phyloP scores from a whole-genome alignment of 768 basidiomycete genomes.

The Pulveroboletus sp. region DNA sequence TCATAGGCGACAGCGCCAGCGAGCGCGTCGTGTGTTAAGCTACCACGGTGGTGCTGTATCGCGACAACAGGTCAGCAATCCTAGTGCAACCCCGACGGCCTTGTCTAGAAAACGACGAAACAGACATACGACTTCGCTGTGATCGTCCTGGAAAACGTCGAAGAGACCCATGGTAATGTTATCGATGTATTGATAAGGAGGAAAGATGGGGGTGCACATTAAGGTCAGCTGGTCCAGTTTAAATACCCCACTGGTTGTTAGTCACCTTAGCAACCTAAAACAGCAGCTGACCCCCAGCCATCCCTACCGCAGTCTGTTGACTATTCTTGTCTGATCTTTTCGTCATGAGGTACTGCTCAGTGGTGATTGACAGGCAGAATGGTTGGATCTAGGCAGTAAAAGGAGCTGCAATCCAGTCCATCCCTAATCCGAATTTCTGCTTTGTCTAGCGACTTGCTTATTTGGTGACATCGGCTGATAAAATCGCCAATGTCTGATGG shows the following conservation, averaged over 20 bases:
- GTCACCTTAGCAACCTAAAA: constrained; percentile 15
- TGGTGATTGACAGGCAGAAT: constrained; percentile 12
- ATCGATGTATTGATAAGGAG: not conserved
- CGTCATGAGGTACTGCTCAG: constrained; percentile 8
- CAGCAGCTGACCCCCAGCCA: not conserved
- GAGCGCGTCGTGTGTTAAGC: constrained; percentile 15
- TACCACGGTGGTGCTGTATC: constrained; percentile 13
- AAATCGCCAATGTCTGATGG: not conserved
- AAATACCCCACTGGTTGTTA: constrained; percentile 15
- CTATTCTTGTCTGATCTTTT: constrained; percentile 13
- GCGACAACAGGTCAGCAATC: not conserved
- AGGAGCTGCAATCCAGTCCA: not conserved
- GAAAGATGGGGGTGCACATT: not conserved
- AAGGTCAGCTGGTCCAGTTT: not conserved
- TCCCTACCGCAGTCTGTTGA: not conserved
- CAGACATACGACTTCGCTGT: constrained; percentile 5
- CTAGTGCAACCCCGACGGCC: not conserved
- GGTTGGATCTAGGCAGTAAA: not conserved
- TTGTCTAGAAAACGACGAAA: not conserved
- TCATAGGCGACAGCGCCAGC: constrained; percentile 16
- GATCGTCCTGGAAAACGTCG: not conserved
- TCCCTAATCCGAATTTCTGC: not conserved
- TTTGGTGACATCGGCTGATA: not conserved
- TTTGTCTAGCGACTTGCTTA: not conserved
- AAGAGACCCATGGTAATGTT: constrained; percentile 8